Evolutionary conservation across 208 protist genomes (phyloP), one percentile per base, ranked within the genome.

Genomic region (Balamuthia mandrillaris): DNA sequence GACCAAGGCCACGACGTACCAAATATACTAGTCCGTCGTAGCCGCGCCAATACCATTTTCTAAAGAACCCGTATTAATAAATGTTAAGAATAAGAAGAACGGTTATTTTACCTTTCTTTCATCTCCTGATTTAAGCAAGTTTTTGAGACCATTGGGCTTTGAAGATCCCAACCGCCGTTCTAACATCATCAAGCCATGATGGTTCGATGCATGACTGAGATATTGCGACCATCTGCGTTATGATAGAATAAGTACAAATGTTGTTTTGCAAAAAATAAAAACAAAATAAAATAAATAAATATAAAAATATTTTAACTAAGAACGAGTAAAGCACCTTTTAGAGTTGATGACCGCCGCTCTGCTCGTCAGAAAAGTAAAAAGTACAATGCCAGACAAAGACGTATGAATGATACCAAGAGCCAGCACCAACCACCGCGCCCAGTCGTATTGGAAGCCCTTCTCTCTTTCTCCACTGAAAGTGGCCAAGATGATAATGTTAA

Each of bases 51-150:
- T 27, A 68, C 51, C 27, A 56, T 39, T 39, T 83, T 83, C 77
- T 68, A 16, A 14, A 68, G 60, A 68, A n/a, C n/a, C n/a, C n/a
- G n/a, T n/a, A n/a, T n/a, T n/a, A n/a, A n/a, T n/a, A n/a, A n/a
- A n/a, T n/a, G n/a, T n/a, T 56, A 56, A n/a, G 49, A n/a, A 56
- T 56, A n/a, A 56, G 49, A 56, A n/a, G 49, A 18, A n/a, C 18
- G n/a, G 49, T 56, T 18, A 56, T n/a, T 24, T 14, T 68, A 68
- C 60, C 60, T 83, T 83, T 3, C 77, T 29, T 14, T 83, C 77
- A 21, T 49, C 16, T 44, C 68, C 54, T 24, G 37, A 14, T 44
- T 83, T 83, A 44, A 83, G 77, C n/a, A 83, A 49, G 77, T 83
- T 83, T 12, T 83, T 49, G 14, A 68, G 10, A 39, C 54, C 47